These are phyloP conservation scores for Aplosporella prunicola DNA, from an alignment of 2,329 filamentous ascomycete species.

Conservation along the genomic window DNA sequence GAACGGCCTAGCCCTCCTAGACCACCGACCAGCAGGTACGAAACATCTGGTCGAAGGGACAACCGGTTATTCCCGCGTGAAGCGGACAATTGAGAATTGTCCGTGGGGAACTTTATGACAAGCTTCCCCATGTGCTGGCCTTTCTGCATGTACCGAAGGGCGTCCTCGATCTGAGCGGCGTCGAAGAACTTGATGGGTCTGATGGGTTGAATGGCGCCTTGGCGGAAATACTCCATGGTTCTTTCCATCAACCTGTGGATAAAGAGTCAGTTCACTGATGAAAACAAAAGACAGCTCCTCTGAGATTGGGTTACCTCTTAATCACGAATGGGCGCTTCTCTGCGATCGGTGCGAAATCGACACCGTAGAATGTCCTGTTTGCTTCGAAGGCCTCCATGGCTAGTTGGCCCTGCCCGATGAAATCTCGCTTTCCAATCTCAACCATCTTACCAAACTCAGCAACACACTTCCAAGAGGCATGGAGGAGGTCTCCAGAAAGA, in stretches of 20 bases:
- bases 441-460: conserved; percentile 21
- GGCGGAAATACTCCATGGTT: no score
- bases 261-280: background rate
- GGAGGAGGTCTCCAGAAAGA: conserved; percentile 16
- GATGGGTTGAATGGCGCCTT: no score
- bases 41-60: conserved; percentile 15
- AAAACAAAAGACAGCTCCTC: no score
- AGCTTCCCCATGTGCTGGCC: conserved; percentile 13
- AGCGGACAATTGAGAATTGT: no score
- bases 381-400: conserved; percentile 6
- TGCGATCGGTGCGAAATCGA: conserved; percentile 7
- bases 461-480: conserved; percentile 34
- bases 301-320: no score
- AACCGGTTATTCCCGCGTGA: conserved; percentile 14
- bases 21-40: conserved; percentile 22
- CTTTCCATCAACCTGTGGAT: no score
- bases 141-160: conserved; percentile 14
- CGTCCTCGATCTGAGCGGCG: conserved; percentile 13
- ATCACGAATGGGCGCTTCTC: background rate
- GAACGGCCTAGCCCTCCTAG: conserved; percentile 21
- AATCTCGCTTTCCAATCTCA: conserved; percentile 17
- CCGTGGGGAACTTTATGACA: no score
- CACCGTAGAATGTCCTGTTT: conserved; percentile 4
- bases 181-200: conserved; percentile 12
- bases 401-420: conserved; percentile 11